Percentiles rank a stretch among this genome's conserved stretches.
Conservation (phyloP, 257 asterid genomes). For the Hygrophila difformis region DNA sequence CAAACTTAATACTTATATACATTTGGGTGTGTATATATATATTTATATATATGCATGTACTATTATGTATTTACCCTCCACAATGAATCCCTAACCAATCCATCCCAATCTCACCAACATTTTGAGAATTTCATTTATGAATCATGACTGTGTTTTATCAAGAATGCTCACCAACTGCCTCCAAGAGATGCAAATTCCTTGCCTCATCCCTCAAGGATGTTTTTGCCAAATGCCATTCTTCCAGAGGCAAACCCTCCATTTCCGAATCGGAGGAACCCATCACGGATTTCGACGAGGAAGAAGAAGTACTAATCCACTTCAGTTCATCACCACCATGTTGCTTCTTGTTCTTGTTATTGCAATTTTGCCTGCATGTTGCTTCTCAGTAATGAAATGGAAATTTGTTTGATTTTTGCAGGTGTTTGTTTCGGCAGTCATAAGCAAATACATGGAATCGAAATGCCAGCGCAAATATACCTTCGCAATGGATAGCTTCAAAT, state of each 20-base stretch:
- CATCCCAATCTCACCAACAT: too few relatives aligned
- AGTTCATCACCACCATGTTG: too few relatives aligned
- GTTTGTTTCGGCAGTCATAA: constrained; percentile 61
- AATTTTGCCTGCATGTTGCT: too few relatives aligned
- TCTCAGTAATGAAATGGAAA: not conserved
- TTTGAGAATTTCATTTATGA: constrained; percentile 6
- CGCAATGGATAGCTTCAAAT: constrained; percentile 26
- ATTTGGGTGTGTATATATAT: constrained; percentile 1
- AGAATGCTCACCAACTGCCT: constrained; percentile 35
- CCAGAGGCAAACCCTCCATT: constrained; percentile 27
- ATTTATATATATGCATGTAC: too few relatives aligned
- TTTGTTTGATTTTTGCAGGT: constrained; percentile 38
- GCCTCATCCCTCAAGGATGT: constrained; percentile 41
- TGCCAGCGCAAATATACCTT: constrained; percentile 28
- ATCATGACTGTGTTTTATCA: constrained; percentile 38
- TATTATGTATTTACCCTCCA: too few relatives aligned
- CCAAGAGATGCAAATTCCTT: constrained; percentile 47
- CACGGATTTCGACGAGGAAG: constrained; percentile 45
- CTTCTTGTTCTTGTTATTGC: too few relatives aligned
- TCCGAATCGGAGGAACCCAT: constrained; percentile 33
- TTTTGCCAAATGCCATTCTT: constrained; percentile 40
- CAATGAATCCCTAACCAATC: too few relatives aligned
- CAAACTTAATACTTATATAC: not conserved
- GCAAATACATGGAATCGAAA: constrained; percentile 59
- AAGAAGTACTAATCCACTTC: constrained; percentile 34